A percentile compares a stretch with the other conserved stretches of the same genome.
Evolutionary conservation across 208 protist genomes (phyloP).

Genomic region (Wallacemonas collosoma): DNA sequence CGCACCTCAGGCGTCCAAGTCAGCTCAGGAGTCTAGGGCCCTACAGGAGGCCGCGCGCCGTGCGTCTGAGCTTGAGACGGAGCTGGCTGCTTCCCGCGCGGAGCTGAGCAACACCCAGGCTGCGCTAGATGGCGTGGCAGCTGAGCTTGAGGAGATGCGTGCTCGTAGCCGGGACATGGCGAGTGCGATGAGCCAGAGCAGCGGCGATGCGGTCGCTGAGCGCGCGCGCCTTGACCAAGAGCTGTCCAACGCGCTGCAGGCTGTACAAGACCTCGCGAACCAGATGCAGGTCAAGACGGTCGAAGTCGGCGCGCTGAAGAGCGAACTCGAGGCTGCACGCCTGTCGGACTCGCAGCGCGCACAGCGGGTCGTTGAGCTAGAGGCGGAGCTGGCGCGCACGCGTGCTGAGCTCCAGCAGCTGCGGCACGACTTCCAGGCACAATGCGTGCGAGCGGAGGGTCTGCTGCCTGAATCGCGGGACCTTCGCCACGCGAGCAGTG

Average conservation of each 20-base stretch:
- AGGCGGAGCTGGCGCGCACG: constrained; percentile 20
- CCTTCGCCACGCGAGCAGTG: neutral
- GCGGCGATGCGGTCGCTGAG: neutral
- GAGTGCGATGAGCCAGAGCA: constrained; percentile 5
- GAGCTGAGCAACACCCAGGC: constrained; percentile 1
- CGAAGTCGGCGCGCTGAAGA: constrained; percentile 10
- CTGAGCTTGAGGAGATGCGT: constrained; percentile 9
- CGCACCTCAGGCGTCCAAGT: neutral
- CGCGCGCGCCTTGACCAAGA: constrained; percentile 10
- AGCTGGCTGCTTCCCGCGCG: neutral
- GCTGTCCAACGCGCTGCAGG: constrained; percentile 14
- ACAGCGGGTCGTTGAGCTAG: constrained; percentile 1
- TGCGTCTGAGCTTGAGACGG: constrained; percentile 22
- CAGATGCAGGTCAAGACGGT: constrained; percentile 3
- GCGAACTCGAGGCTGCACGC: constrained; percentile 21
- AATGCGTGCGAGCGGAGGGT: neutral
- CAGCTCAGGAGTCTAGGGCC: constrained; percentile 17
- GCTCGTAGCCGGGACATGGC: neutral
- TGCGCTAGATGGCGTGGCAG: constrained; percentile 7
- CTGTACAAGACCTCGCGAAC: constrained; percentile 10
- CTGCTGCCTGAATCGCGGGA: neutral
- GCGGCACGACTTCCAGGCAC: constrained; percentile 1
- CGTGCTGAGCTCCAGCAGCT: constrained; percentile 28
- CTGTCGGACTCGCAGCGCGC: constrained; percentile 7
- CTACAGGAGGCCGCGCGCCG: constrained; percentile 15